A percentile compares a stretch with the other conserved stretches of the same genome.
These are phyloP conservation scores for Backusella australiensis DNA, from an alignment of 192 early-diverging fungal genomes.

Conservation along the genomic window DNA sequence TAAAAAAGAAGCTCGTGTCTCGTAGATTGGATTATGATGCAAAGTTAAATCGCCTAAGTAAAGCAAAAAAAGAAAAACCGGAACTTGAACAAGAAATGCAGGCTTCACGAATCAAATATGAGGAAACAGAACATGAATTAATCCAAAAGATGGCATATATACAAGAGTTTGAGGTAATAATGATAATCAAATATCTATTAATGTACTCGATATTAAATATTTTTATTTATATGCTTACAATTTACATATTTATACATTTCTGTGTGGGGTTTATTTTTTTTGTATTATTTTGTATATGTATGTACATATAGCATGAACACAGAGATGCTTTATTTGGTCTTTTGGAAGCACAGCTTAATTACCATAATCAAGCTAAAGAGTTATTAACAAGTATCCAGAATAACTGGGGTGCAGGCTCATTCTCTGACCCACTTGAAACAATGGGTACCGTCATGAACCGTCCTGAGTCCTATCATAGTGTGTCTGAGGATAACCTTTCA, in stretches of 20 bases:
- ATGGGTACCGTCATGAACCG: neutral
- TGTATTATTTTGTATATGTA: neutral
- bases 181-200: slow-evolving; percentile 16
- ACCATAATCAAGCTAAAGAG: slow-evolving; percentile 21
- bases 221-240: neutral
- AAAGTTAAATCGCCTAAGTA: slow-evolving; percentile 83
- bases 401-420: neutral
- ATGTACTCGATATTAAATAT: neutral
- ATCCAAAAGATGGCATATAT: slow-evolving; percentile 78
- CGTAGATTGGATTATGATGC: slow-evolving; percentile 92
- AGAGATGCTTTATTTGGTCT: slow-evolving; percentile 27
- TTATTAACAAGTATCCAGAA: slow-evolving; percentile 5
- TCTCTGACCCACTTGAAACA: neutral
- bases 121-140: slow-evolving; percentile 82
- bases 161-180: slow-evolving; percentile 76
- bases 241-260: neutral
- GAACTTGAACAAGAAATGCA: slow-evolving; percentile 89
- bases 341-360: slow-evolving; percentile 35
- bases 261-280: slow-evolving; percentile 2
- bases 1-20: slow-evolving; percentile 87
- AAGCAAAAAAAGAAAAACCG: slow-evolving; percentile 86
- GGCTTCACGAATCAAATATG: slow-evolving; percentile 89
- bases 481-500: neutral
- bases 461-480: neutral
- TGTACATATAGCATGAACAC: slow-evolving; percentile 32